Conservation (phyloP, 176 grass and related monocot species). For the Neostapfia colusana region DNA sequence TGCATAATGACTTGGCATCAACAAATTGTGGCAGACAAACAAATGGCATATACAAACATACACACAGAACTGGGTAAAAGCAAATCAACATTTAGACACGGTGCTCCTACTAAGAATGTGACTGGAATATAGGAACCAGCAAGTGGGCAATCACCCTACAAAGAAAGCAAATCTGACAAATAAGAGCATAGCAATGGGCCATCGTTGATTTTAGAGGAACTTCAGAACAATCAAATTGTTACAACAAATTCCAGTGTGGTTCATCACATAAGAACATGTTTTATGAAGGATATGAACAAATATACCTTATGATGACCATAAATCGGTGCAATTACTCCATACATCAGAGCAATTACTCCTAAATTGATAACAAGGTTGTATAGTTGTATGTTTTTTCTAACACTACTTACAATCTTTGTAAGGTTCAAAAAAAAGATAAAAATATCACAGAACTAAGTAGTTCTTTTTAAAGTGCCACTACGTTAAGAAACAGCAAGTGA, state of each 20-base stretch:
- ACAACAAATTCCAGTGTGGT: neutral
- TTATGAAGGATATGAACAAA: neutral
- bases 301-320: neutral
- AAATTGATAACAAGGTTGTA: no score
- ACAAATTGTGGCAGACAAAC: neutral
- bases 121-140: neutral
- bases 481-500: neutral
- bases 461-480: neutral
- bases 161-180: neutral
- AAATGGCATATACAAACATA: neutral
- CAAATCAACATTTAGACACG: neutral
- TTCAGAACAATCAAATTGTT: neutral
- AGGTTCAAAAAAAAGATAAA: neutral
- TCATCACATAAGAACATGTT: neutral
- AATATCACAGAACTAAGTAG: neutral
- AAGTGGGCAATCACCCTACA: neutral
- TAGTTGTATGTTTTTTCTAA: neutral
- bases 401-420: neutral
- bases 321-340: neutral
- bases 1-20: conserved; percentile 23
- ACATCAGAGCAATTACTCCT: neutral
- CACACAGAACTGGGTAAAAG: neutral
- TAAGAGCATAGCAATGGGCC: neutral
- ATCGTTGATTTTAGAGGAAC: neutral
- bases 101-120: neutral